Percentiles rank a stretch among this genome's conserved stretches.
Evolutionary conservation across 176 grass and related monocot genomes (phyloP).

Genomic region (Zizania latifolia): DNA sequence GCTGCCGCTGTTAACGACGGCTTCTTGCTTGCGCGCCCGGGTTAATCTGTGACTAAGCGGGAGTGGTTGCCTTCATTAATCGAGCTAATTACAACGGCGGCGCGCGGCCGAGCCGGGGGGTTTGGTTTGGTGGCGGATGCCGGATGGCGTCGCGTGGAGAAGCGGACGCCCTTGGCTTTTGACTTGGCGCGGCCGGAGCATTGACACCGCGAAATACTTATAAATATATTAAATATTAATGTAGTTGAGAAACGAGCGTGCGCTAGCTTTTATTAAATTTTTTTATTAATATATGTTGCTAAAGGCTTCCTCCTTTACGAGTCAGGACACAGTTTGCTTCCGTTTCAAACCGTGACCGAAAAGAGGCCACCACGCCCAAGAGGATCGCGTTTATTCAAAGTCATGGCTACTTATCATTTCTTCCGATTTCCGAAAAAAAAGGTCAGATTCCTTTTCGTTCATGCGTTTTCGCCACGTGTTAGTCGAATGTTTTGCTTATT

Average conservation of each 20-base stretch:
- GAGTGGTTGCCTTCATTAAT: constrained; percentile 1
- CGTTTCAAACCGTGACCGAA: constrained; percentile 20
- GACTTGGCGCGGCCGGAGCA: constrained; percentile 5
- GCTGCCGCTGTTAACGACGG: not conserved
- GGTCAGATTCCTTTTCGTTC: too few species aligned
- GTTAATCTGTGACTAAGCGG: not conserved
- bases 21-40: not conserved
- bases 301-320: not conserved
- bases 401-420: too few species aligned
- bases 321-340: not conserved
- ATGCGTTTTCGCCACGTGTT: not conserved
- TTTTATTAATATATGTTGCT: too few species aligned
- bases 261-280: too few species aligned
- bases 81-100: too few species aligned
- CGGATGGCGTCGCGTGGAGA: constrained; percentile 4
- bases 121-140: constrained; percentile 10
- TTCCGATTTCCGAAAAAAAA: too few species aligned
- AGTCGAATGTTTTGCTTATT: too few species aligned
- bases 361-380: not conserved
- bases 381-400: not conserved
- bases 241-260: too few species aligned
- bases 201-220: constrained; percentile 3
- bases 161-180: constrained; percentile 10
- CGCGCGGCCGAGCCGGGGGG: too few species aligned
- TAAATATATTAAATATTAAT: too few species aligned